A percentile compares a stretch with the other conserved stretches of the same genome.
These are phyloP conservation scores for Stenogyne calaminthoides DNA, from an alignment of 305 asterid genomes.

Conservation along the genomic window DNA sequence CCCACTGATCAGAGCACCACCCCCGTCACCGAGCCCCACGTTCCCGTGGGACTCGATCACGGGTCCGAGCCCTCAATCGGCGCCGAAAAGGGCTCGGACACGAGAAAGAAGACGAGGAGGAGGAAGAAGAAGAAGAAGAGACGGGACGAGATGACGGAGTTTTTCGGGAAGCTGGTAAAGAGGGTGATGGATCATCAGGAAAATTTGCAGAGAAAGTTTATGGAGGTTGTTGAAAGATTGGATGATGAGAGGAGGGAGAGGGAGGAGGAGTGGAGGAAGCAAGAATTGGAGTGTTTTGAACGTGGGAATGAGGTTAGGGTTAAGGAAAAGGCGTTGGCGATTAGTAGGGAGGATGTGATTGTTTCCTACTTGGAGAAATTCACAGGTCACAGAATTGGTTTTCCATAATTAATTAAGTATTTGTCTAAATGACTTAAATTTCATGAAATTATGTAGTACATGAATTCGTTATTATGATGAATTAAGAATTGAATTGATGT, in stretches of 20 bases:
- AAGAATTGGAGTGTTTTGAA: slow-evolving; percentile 43
- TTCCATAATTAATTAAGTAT: no score
- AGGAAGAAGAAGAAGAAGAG: slow-evolving; percentile 14
- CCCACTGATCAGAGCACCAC: no score
- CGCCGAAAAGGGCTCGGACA: slow-evolving; percentile 29
- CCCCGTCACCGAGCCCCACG: not conserved
- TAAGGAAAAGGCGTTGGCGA: slow-evolving; percentile 45
- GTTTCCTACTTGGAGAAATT: slow-evolving; percentile 62
- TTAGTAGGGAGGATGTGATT: slow-evolving; percentile 52
- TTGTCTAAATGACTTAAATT: not conserved
- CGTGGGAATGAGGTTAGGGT: slow-evolving; percentile 44
- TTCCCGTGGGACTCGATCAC: slow-evolving; percentile 17
- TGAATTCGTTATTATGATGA: no score
- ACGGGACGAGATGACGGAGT: slow-evolving; percentile 36
- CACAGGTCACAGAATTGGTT: slow-evolving; percentile 54
- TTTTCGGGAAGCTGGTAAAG: slow-evolving; percentile 48
- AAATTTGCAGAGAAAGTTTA: slow-evolving; percentile 45
- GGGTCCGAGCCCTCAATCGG: slow-evolving; percentile 19
- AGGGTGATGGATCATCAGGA: slow-evolving; percentile 63
- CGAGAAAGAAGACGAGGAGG: slow-evolving; percentile 34
- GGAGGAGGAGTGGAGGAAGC: slow-evolving; percentile 65
- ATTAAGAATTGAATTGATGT: no score
- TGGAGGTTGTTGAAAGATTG: slow-evolving; percentile 54
- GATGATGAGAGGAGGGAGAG: slow-evolving; percentile 56
- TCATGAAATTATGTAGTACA: no score